Conservation (phyloP, 352 stramenopile genomes). For the Globisporangium sylvaticum region DNA sequence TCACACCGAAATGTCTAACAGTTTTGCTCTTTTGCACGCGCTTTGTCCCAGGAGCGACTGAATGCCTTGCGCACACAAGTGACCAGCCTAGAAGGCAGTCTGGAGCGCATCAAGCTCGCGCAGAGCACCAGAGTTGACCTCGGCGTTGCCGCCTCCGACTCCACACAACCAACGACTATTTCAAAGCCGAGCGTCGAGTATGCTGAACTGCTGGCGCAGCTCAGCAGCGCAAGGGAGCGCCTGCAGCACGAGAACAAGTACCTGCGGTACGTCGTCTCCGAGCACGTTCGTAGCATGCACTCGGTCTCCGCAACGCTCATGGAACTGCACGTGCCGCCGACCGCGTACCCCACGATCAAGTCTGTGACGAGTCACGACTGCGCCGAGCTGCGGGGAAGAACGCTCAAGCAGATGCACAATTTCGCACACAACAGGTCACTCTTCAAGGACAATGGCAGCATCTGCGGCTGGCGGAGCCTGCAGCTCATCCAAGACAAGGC, state of each 20-base stretch:
- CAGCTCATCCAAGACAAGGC: not conserved
- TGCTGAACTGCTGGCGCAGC: not conserved
- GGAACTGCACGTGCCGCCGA: not conserved
- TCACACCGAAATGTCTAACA: not conserved
- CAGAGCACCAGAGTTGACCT: not conserved
- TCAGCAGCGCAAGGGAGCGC: not conserved
- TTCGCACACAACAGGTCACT: not conserved
- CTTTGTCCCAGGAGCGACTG: slow-evolving; percentile 5
- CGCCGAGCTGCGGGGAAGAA: not conserved
- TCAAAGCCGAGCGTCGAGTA: not conserved
- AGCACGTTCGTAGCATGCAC: not conserved
- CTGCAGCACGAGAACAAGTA: slow-evolving; percentile 14
- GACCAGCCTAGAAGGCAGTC: not conserved
- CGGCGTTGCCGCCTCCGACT: not conserved
- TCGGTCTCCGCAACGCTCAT: slow-evolving; percentile 2
- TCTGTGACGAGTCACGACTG: slow-evolving; percentile 3
- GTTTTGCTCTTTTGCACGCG: no score
- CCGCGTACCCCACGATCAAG: slow-evolving; percentile 4
- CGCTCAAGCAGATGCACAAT: not conserved
- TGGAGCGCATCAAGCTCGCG: not conserved
- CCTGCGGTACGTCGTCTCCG: not conserved
- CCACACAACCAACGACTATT: not conserved
- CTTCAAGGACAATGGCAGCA: not conserved
- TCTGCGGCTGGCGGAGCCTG: slow-evolving; percentile 9
- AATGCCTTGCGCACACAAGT: slow-evolving; percentile 5